Conservation (phyloP, 176 grass and related monocot species). For the Ensete ventricosum region DNA sequence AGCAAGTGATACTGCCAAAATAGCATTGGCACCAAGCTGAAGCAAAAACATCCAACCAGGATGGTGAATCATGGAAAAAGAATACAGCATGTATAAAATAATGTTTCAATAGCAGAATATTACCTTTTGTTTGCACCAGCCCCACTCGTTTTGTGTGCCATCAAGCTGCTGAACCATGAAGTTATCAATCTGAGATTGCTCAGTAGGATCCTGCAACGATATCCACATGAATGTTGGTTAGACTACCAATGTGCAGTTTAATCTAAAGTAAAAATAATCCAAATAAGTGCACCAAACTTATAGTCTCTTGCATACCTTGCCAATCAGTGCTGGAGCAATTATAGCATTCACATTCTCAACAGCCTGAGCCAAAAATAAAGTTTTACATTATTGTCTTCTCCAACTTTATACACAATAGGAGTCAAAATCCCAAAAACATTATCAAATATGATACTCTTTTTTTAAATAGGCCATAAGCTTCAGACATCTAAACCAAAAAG, state of each 20-base stretch:
- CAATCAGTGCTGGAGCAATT: slow-evolving; percentile 64
- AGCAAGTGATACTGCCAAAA: slow-evolving; percentile 80
- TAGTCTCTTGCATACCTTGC: slow-evolving; percentile 38
- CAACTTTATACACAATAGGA: too few relatives aligned
- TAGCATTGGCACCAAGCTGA: slow-evolving; percentile 91
- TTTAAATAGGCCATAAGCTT: too few relatives aligned
- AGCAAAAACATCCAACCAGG: slow-evolving; percentile 1
- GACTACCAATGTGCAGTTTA: neutral
- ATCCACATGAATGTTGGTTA: neutral
- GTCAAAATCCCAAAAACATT: too few relatives aligned
- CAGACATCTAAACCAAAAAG: too few relatives aligned
- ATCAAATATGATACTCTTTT: too few relatives aligned
- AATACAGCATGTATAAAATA: too few relatives aligned
- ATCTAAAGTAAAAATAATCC: neutral
- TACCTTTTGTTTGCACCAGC: slow-evolving; percentile 98
- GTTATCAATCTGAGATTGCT: slow-evolving; percentile 67
- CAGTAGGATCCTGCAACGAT: slow-evolving; percentile 54
- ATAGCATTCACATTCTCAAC: slow-evolving; percentile 77
- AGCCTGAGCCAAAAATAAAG: slow-evolving; percentile 31
- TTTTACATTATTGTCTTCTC: too few relatives aligned
- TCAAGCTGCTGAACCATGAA: slow-evolving; percentile 95
- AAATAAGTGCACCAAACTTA: neutral
- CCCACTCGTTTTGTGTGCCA: slow-evolving; percentile 91
- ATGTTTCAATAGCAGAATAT: neutral
- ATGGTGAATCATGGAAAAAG: neutral